Evolutionary conservation across 768 basidiomycete genomes (phyloP).

Genomic region (Lepiota brunneoincarnata): DNA sequence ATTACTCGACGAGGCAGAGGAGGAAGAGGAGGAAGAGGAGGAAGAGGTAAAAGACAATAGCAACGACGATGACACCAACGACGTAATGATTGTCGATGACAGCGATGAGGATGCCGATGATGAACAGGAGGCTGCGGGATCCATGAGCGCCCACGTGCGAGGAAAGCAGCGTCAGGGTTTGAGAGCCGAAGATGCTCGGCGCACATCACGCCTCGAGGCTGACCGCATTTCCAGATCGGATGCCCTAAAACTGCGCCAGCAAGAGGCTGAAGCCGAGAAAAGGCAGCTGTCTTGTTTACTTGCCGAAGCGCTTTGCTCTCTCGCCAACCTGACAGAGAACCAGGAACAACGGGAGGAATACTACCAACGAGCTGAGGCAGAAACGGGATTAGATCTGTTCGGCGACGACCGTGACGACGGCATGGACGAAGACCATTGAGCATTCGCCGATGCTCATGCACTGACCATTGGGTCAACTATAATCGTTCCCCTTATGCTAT

Average conservation of each 20-base stretch:
- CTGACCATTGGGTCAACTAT: not conserved
- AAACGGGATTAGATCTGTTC: not conserved
- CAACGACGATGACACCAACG: not conserved
- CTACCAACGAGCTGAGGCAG: conserved; percentile 5
- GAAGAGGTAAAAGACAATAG: conserved; percentile 9
- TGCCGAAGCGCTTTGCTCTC: conserved; percentile 6
- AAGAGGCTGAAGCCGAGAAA: conserved; percentile 8
- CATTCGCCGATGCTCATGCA: not conserved
- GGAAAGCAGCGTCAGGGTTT: conserved; percentile 5
- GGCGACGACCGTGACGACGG: not conserved
- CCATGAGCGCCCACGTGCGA: conserved; percentile 7
- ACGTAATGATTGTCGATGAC: not conserved
- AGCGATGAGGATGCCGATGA: conserved; percentile 7
- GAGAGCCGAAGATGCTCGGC: not conserved
- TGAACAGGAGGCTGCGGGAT: not conserved
- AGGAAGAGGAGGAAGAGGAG: conserved; percentile 14
- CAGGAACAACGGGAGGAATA: conserved; percentile 5
- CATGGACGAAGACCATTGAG: conserved; percentile 9
- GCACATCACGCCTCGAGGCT: not conserved
- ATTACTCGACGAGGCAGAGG: conserved; percentile 8
- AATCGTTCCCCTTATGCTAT: not conserved
- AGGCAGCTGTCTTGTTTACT: not conserved
- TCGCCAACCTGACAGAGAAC: conserved; percentile 9
- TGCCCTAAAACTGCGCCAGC: not conserved
- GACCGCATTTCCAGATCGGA: not conserved